These are phyloP conservation scores for Infundibulicybe gibba DNA, from an alignment of 768 basidiomycete genomes.

Conservation along the genomic window DNA sequence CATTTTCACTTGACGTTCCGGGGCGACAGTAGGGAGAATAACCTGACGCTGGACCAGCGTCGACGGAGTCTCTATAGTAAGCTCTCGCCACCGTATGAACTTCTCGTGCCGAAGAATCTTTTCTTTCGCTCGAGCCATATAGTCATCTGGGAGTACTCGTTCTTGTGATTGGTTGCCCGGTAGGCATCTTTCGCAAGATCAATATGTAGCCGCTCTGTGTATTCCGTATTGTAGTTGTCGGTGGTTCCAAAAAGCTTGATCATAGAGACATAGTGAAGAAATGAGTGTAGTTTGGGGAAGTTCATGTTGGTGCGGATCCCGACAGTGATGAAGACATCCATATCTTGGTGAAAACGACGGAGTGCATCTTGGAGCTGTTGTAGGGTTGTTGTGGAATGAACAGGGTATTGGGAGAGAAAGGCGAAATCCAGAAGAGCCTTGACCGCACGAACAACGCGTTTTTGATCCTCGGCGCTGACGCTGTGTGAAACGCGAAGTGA, in stretches of 20 bases:
- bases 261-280: neutral
- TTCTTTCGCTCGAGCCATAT: conserved; percentile 26
- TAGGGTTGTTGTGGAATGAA: conserved; percentile 11
- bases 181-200: neutral
- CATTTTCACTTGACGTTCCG: conserved; percentile 6
- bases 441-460: conserved; percentile 6
- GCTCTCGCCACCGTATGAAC: conserved; percentile 21
- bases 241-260: conserved; percentile 9
- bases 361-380: conserved; percentile 10
- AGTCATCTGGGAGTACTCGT: conserved; percentile 28
- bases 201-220: conserved; percentile 7
- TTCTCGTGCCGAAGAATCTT: conserved; percentile 16
- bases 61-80: neutral
- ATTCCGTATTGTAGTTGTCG: conserved; percentile 13
- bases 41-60: neutral
- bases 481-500: neutral
- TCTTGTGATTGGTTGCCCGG: neutral
- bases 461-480: neutral
- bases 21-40: neutral
- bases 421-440: conserved; percentile 20
- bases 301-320: conserved; percentile 1
- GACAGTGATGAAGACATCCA: conserved; percentile 17
- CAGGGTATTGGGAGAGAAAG: conserved; percentile 11
- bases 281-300: conserved; percentile 1
- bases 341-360: conserved; percentile 17